These are phyloP conservation scores for Dactylella cylindrospora DNA, from an alignment of 2,329 filamentous ascomycete species.

Conservation along the genomic window DNA sequence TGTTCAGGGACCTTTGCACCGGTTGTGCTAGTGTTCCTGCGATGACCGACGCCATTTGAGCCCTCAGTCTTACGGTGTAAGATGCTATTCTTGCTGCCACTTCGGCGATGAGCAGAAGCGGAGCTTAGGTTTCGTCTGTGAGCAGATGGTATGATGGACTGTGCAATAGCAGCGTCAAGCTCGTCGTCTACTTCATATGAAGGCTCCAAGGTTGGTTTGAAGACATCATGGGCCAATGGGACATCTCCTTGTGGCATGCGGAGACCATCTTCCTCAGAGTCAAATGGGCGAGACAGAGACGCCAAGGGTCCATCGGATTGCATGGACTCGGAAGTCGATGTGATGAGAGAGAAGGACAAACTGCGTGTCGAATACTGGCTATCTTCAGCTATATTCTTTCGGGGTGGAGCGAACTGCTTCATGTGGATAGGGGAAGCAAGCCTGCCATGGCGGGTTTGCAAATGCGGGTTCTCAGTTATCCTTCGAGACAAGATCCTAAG, in stretches of 20 bases:
- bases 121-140: constrained; percentile 31
- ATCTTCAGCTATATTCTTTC: constrained; percentile 35
- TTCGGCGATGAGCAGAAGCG: constrained; percentile 29
- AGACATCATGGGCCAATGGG: constrained; percentile 34
- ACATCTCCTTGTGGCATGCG: constrained; percentile 27
- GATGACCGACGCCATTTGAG: constrained; percentile 32
- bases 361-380: constrained; percentile 58
- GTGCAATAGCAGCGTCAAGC: constrained; percentile 19
- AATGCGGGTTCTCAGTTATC: constrained; percentile 55
- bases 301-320: constrained; percentile 62
- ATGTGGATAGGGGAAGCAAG: constrained; percentile 43
- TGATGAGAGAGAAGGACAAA: constrained; percentile 64
- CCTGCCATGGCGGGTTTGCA: constrained; percentile 44
- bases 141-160: constrained; percentile 15
- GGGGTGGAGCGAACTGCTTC: constrained; percentile 52
- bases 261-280: constrained; percentile 9
- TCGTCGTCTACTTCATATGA: constrained; percentile 39
- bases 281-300: constrained; percentile 25
- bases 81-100: constrained; percentile 38
- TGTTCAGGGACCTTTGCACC: constrained; percentile 20
- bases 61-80: constrained; percentile 39
- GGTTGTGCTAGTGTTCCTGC: constrained; percentile 32
- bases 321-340: constrained; percentile 68
- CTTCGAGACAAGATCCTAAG: constrained; percentile 62
- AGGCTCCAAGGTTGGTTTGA: constrained; percentile 36